phyloP scores from a whole-genome alignment of 164 flowering plant genomes.

The Tetrastigma voinierianum region DNA sequence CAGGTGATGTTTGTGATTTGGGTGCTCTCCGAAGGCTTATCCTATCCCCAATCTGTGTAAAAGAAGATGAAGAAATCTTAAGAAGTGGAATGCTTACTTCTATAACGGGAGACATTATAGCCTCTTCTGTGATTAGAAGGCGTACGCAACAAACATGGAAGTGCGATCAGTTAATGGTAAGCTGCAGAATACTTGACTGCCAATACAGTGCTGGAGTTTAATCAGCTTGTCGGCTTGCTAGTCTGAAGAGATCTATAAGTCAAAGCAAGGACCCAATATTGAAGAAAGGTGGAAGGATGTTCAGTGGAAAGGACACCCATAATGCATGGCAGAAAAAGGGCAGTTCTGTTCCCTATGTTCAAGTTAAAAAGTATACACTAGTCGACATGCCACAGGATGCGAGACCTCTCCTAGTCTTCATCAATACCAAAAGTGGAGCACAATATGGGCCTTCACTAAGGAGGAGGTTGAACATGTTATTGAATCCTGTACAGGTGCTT shows the following conservation, averaged over 20 bases:
- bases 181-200: conserved; percentile 31
- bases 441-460: conserved; percentile 57
- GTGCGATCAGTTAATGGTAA: conserved; percentile 30
- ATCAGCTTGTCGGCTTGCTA: conserved; percentile 46
- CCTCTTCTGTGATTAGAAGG: conserved; percentile 59
- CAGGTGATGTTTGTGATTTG: conserved; percentile 73
- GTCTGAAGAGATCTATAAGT: conserved; percentile 31
- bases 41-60: conserved; percentile 70
- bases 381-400: conserved; percentile 65
- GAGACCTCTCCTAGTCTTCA: conserved; percentile 74
- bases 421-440: conserved; percentile 77
- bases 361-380: conserved; percentile 39
- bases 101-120: conserved; percentile 43
- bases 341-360: conserved; percentile 11
- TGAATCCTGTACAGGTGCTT: conserved; percentile 82
- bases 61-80: conserved; percentile 35
- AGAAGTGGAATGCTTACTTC: conserved; percentile 42
- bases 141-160: conserved; percentile 38
- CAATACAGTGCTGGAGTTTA: conserved; percentile 32
- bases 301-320: conserved; percentile 21
- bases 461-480: conserved; percentile 57
- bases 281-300: conserved; percentile 20
- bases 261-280: conserved; percentile 25
- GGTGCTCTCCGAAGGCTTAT: conserved; percentile 67
- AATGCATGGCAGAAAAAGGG: conserved; percentile 27